Evolutionary conservation across 768 basidiomycete genomes (phyloP).

Genomic region (Boletus vinaceobasis): DNA sequence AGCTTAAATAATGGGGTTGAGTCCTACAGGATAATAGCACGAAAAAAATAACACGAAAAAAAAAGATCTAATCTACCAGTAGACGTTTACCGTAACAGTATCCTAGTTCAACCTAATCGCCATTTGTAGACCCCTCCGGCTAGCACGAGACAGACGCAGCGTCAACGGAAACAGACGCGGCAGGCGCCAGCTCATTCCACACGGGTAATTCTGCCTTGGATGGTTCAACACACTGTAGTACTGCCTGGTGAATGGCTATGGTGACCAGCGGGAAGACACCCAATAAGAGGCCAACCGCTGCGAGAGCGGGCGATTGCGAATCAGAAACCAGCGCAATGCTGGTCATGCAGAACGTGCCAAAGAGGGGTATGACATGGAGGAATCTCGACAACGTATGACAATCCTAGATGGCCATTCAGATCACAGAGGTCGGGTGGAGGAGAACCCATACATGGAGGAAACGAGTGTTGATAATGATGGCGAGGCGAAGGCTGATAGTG

Average conservation of each 20-base stretch:
- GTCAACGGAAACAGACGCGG: neutral
- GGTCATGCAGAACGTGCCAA: conserved; percentile 10
- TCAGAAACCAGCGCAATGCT: conserved; percentile 4
- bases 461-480: conserved; percentile 2
- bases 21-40: no score
- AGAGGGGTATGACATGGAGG: conserved; percentile 18
- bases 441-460: conserved; percentile 6
- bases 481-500: conserved; percentile 21
- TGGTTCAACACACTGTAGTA: neutral
- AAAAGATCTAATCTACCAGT: no score
- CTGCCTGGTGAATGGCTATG: neutral
- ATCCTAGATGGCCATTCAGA: neutral
- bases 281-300: conserved; percentile 2
- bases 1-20: no score
- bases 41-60: no score
- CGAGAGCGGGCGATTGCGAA: conserved; percentile 10
- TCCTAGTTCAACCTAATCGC: no score
- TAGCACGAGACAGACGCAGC: neutral
- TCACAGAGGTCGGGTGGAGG: neutral
- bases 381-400: conserved; percentile 3
- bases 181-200: neutral
- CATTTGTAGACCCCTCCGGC: neutral
- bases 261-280: conserved; percentile 12
- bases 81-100: no score
- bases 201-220: neutral